phyloP scores from a whole-genome alignment of 2,329 filamentous ascomycete genomes.

The Cladophialophora carrionii region DNA sequence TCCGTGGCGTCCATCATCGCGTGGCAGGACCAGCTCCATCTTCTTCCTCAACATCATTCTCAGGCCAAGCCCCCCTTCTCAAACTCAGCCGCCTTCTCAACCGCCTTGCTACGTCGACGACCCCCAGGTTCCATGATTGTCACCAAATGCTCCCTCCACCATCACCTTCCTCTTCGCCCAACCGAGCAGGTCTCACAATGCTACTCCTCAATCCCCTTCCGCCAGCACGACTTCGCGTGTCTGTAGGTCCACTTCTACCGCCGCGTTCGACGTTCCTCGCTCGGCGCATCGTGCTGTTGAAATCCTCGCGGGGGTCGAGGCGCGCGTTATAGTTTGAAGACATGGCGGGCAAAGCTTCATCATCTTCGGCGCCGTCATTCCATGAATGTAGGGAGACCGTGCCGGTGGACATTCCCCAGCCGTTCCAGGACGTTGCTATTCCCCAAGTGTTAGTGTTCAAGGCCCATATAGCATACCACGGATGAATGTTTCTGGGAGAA shows the following conservation, averaged over 20 bases:
- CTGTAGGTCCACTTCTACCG: neutral
- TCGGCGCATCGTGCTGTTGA: slow-evolving; percentile 42
- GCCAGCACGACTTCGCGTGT: slow-evolving; percentile 36
- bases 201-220: slow-evolving; percentile 38
- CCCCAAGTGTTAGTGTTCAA: neutral
- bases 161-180: slow-evolving; percentile 37
- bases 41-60: slow-evolving; percentile 9
- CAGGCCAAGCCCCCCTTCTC: slow-evolving; percentile 24
- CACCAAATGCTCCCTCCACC: slow-evolving; percentile 35
- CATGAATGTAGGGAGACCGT: slow-evolving; percentile 79
- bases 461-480: neutral
- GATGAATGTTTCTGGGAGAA: neutral
- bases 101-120: slow-evolving; percentile 17
- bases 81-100: slow-evolving; percentile 24
- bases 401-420: slow-evolving; percentile 70
- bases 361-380: slow-evolving; percentile 66
- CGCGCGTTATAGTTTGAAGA: slow-evolving; percentile 65
- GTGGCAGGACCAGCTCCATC: slow-evolving; percentile 3
- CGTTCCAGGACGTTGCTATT: slow-evolving; percentile 79
- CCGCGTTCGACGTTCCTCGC: slow-evolving; percentile 26
- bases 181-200: slow-evolving; percentile 34
- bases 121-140: slow-evolving; percentile 28
- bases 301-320: slow-evolving; percentile 55
- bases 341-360: slow-evolving; percentile 65
- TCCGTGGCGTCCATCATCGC: neutral